A percentile compares a stretch with the other conserved stretches of the same genome.
These are phyloP conservation scores for Leccinum subtestaceum DNA, from an alignment of 768 basidiomycete genomes.

Conservation along the genomic window DNA sequence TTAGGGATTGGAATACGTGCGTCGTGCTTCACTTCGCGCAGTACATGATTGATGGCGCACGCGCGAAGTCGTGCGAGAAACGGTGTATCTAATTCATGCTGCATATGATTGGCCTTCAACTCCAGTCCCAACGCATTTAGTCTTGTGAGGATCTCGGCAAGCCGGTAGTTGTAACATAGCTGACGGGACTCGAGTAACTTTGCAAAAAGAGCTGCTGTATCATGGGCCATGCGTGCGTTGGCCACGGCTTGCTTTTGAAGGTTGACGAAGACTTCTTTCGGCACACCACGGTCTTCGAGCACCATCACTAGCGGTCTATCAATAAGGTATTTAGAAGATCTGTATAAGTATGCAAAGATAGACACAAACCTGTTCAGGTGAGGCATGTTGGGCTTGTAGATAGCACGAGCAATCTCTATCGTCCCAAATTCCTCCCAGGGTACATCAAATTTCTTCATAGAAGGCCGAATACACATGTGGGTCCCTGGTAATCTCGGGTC, in stretches of 20 bases:
- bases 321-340: not conserved
- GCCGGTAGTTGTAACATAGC: slow-evolving; percentile 44
- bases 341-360: not conserved
- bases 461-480: slow-evolving; percentile 64
- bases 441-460: slow-evolving; percentile 75
- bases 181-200: slow-evolving; percentile 47
- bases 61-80: slow-evolving; percentile 60
- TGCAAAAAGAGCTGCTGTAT: slow-evolving; percentile 49
- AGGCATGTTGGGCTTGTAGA: slow-evolving; percentile 55
- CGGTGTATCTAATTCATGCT: slow-evolving; percentile 44
- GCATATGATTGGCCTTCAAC: slow-evolving; percentile 36
- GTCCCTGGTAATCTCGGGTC: slow-evolving; percentile 54
- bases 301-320: slow-evolving; percentile 71
- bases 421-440: slow-evolving; percentile 46
- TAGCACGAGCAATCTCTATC: slow-evolving; percentile 71
- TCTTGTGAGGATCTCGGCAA: slow-evolving; percentile 50
- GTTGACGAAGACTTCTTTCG: slow-evolving; percentile 50
- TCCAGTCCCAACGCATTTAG: slow-evolving; percentile 50
- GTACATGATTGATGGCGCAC: slow-evolving; percentile 58
- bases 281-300: slow-evolving; percentile 72
- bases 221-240: slow-evolving; percentile 56
- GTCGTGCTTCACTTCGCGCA: slow-evolving; percentile 72
- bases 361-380: slow-evolving; percentile 74
- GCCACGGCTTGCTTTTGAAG: slow-evolving; percentile 62
- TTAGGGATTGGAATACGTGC: slow-evolving; percentile 72